Conservation (phyloP, 257 asterid species). For the Coffea canephora region DNA sequence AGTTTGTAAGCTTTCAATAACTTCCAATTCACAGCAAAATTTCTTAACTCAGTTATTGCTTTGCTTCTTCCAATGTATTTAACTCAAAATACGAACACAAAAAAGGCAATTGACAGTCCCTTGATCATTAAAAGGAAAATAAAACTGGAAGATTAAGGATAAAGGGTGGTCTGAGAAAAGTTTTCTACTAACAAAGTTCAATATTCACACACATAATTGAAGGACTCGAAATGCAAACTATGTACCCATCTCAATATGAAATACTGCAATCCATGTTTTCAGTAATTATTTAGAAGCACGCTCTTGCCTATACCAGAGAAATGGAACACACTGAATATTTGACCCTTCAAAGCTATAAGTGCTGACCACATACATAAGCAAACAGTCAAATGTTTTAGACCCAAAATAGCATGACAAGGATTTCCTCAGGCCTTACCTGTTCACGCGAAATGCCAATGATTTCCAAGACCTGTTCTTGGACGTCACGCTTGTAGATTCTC, state of each 20-base stretch:
- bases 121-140: background rate
- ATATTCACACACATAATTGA: background rate
- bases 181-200: background rate
- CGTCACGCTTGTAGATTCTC: slow-evolving; percentile 89
- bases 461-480: slow-evolving; percentile 89
- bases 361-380: background rate
- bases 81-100: background rate
- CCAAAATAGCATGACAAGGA: background rate
- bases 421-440: slow-evolving; percentile 44
- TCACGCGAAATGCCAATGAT: slow-evolving; percentile 77
- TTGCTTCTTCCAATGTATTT: background rate
- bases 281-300: background rate
- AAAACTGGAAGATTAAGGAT: background rate
- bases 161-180: background rate
- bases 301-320: background rate
- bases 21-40: background rate
- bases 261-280: background rate
- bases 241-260: background rate
- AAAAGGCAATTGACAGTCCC: background rate
- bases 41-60: background rate
- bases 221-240: background rate
- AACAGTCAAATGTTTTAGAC: background rate
- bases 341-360: background rate
- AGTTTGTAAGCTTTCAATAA: background rate
- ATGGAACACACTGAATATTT: background rate